phyloP scores from a whole-genome alignment of 495 filamentous ascomycete species.

The Penicillium cinerascens region DNA sequence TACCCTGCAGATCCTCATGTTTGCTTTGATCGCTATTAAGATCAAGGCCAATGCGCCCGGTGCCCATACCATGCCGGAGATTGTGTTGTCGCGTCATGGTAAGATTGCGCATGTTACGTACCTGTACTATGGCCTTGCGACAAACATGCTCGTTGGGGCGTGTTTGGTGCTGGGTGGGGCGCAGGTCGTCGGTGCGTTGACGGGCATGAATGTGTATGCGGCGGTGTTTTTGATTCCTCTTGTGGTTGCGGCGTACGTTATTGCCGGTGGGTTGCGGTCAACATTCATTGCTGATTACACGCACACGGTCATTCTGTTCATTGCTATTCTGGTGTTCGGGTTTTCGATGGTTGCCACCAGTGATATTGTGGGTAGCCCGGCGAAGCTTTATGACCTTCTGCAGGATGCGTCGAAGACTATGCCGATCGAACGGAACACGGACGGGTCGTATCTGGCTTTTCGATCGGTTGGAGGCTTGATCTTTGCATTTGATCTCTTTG shows the following conservation, averaged over 20 bases:
- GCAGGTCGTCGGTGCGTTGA: slow-evolving; percentile 39
- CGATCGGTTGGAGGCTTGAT: slow-evolving; percentile 41
- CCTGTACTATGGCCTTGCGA: slow-evolving; percentile 40
- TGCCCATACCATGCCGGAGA: slow-evolving; percentile 40
- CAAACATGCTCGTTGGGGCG: slow-evolving; percentile 42
- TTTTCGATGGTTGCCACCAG: slow-evolving; percentile 47
- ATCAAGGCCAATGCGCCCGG: slow-evolving; percentile 39
- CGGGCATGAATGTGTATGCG: slow-evolving; percentile 46
- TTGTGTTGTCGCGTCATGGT: slow-evolving; percentile 35
- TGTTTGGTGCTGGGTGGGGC: slow-evolving; percentile 39
- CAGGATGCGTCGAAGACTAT: slow-evolving; percentile 38
- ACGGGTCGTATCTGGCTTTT: slow-evolving; percentile 53
- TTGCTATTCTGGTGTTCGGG: slow-evolving; percentile 48
- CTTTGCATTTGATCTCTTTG: slow-evolving; percentile 36
- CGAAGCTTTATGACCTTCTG: slow-evolving; percentile 47
- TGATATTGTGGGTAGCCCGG: slow-evolving; percentile 39
- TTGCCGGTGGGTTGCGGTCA: slow-evolving; percentile 40
- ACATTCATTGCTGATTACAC: slow-evolving; percentile 45
- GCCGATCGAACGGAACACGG: slow-evolving; percentile 47
- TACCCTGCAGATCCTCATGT: slow-evolving; percentile 44
- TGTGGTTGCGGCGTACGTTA: slow-evolving; percentile 41
- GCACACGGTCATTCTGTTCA: slow-evolving; percentile 43
- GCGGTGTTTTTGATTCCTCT: slow-evolving; percentile 42
- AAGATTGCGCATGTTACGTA: slow-evolving; percentile 36
- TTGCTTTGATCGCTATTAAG: slow-evolving; percentile 39